Base-by-base conservation (phyloP, 2,329 filamentous ascomycete species). In the Cytospora mali region DNA sequence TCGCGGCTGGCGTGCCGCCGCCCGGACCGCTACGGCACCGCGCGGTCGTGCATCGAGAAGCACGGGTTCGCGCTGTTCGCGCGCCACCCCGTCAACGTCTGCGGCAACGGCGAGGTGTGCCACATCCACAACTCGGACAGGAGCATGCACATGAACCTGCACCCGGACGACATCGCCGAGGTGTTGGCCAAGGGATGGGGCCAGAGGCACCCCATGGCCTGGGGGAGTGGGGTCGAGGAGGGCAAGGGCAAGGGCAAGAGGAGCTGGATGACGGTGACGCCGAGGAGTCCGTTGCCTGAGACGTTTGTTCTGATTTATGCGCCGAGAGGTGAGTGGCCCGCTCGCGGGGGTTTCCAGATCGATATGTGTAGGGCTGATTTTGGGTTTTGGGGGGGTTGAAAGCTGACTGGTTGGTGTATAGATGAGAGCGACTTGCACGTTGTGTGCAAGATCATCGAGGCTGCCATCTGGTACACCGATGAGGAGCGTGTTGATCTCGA, bases 271-370 rank as follows among this genome's bases (percentile, higher is more conserved):
- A 55, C 55, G 63, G 46, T 48, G 48, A 55, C 55, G 56, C 61
- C 55, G 16, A 59, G 85, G 79, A 82, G 86, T 71, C 90, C 90
- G 56, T 87, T 95, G 61, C 90, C 91, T 0, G 77, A 81, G 4
- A 88, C 89, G 49, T 96, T 96, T 74, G 80, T 92, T 62, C 88
- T 96, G 86, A 80, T 96, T 5, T 96, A 96, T 76, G 90, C 92
- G 21, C 92, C 92, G 2, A 79, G 90, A 70, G 76, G 83, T 78
- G 68, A 75, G 76, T 69, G 35, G 6, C 49, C 13, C 49, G 23
- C n/a, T n/a, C n/a, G n/a, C n/a, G n/a, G n/a, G n/a, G n/a, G n/a
- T n/a, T n/a, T n/a, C n/a, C n/a, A n/a, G n/a, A n/a, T n/a, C n/a
- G n/a, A n/a, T n/a, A n/a, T n/a, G n/a, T n/a, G n/a, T n/a, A n/a